A percentile compares a stretch with the other conserved stretches of the same genome.
Conservation (phyloP, 306 rosid genomes). For the Alnus glutinosa region DNA sequence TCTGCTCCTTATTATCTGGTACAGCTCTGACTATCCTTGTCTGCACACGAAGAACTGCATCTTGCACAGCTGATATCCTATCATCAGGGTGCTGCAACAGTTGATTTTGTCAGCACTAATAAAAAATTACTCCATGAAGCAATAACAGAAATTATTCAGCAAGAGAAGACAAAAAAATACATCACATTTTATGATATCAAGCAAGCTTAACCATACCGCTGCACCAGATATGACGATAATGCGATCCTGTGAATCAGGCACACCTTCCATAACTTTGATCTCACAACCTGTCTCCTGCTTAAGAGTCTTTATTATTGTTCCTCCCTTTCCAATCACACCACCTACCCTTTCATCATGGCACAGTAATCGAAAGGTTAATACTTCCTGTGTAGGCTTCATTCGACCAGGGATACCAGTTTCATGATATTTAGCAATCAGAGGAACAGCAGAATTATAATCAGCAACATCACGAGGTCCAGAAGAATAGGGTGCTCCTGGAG, state of each 20-base stretch:
- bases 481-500: conserved; percentile 49
- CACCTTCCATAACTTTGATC: conserved; percentile 72
- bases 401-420: conserved; percentile 69
- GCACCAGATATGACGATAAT: conserved; percentile 75
- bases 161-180: neutral
- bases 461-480: conserved; percentile 52
- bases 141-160: conserved; percentile 24
- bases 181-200: neutral
- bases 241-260: conserved; percentile 68
- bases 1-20: conserved; percentile 69
- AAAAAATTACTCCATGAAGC: conserved; percentile 15
- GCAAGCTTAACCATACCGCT: conserved; percentile 56
- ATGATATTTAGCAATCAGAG: conserved; percentile 53
- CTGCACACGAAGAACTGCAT: conserved; percentile 89
- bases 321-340: conserved; percentile 90
- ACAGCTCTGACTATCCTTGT: conserved; percentile 67
- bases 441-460: conserved; percentile 47
- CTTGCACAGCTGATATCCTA: conserved; percentile 91
- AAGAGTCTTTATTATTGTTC: conserved; percentile 58
- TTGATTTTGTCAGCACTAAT: conserved; percentile 32
- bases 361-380: conserved; percentile 68
- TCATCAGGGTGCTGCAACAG: conserved; percentile 90
- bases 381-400: conserved; percentile 57
- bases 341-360: conserved; percentile 86
- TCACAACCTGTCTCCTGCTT: conserved; percentile 89